Evolutionary conservation across 1,284 basidiomycete species (phyloP), one percentile per base, ranked within the genome.

Genomic region (Abortiporus biennis): DNA sequence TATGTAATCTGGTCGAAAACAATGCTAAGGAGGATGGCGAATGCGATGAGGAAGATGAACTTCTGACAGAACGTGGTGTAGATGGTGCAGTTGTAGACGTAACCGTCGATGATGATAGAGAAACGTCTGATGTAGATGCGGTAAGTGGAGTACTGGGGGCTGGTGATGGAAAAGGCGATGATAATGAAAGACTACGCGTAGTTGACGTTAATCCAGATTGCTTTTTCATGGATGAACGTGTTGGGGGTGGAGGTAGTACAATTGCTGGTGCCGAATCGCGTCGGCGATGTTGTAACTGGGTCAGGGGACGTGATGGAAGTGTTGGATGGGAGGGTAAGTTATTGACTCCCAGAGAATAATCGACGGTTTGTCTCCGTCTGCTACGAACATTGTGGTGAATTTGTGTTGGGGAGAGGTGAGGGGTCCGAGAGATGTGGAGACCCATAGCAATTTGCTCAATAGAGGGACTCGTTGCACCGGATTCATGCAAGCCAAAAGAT

Each of bases 371-470:
- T 38, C 37, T 17, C 40, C 41, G 49, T 44, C 43, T 6, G 44
- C 45, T 32, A 32, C 49, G 47, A 53, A 54, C 37, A 46, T 53
- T 19, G 56, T 42, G 6, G 49, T 44, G 38, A 47, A 51, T 13
- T 54, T 49, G 17, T 11, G 31, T 13, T 3, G 71, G 66, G 40
- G 76, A 71, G 21, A 85, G 59, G 55, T 85, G 80, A 4, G 82
- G 81, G 1, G 82, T 85, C 33, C 79, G 76, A 9, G 82, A 85
- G 22, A 82, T 64, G 57, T 85, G 83, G 16, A 85, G 68, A 19
- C 81, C 82, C 80, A 85, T 85, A 13, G 80, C 77, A 48, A 85
- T 85, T 59, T 85, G 81, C 52, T 80, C 76, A 34, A 83, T 68
- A 40, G 78, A 80, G 2, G 82, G 82, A n/a, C 72, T 77, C 16